phyloP scores from a whole-genome alignment of 306 rosid genomes.

The Pyrus communis region DNA sequence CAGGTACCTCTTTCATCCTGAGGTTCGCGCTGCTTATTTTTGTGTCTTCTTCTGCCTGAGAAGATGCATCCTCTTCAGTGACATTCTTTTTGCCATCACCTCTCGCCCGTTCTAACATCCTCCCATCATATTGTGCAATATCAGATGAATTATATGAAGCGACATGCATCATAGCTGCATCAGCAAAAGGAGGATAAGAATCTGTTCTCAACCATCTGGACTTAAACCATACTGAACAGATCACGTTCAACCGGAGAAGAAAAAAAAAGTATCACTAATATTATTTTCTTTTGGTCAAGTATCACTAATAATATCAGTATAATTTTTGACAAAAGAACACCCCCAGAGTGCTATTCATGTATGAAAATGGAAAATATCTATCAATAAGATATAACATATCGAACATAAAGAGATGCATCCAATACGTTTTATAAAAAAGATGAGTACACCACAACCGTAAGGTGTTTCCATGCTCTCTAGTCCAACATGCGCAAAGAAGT shows the following conservation, averaged over 20 bases:
- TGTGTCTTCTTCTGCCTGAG: conserved; percentile 58
- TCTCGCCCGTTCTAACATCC: conserved; percentile 49
- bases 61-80: conserved; percentile 61
- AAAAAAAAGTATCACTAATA: not conserved
- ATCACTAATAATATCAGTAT: not conserved
- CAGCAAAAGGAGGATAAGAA: conserved; percentile 17
- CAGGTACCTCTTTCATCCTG: conserved; percentile 58
- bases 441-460: not conserved
- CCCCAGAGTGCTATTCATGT: not conserved
- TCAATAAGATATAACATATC: not conserved
- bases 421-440: not conserved
- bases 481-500: not conserved
- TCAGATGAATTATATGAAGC: conserved; percentile 46
- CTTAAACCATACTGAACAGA: not conserved
- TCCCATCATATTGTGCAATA: conserved; percentile 45
- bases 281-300: too few relatives aligned
- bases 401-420: not conserved
- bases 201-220: conserved; percentile 5
- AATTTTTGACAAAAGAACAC: not conserved
- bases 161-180: conserved; percentile 44
- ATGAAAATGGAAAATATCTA: not conserved
- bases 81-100: conserved; percentile 63
- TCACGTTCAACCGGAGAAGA: not conserved
- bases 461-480: not conserved
- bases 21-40: conserved; percentile 69